Evolutionary conservation across 768 basidiomycete species (phyloP), one percentile per base, ranked within the genome.

Genomic region (Lanmaoa rubissima): DNA sequence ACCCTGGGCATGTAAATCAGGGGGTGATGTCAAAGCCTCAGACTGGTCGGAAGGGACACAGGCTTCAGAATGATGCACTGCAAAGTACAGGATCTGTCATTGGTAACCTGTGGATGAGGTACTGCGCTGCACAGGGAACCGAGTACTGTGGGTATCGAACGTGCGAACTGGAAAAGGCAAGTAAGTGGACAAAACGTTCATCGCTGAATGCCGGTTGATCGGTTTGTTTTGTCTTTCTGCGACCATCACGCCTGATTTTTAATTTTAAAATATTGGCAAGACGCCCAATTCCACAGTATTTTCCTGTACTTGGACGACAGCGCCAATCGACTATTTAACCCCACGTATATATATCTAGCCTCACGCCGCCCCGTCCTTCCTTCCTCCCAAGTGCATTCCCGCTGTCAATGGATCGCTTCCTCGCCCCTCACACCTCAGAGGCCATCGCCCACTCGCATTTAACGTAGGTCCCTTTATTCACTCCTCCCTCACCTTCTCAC

Each of bases 401-500:
- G 1, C 48, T 49, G n/a, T 4, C 24, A n/a, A 88, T 91, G 83
- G 86, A 88, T 62, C 82, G 82, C 65, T 86, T 88, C 71, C 79
- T 89, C 51, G 82, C 86, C 9, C 88, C 90, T 24, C 78, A 88
- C 55, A 83, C 87, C 21, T 85, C 84, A 55, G 90, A 92, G 73
- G 88, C 89, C 48, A 67, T 79, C 54, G 89, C 90, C 24, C 82
- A 91, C 73, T 77, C 68, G 60, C 84, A 84, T 60, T 72, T 90
- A 48, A 85, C 79, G 90, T 89, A 73, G 50, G 82, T 76, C 19
- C 44, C 24, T 36, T 32, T 19, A 5, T 32, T 45, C 11, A 5
- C 16, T 44, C 17, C 32, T 14, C 44, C 14, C 36, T 48, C 40
- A 21, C 59, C 49, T 53, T 61, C 61, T 63, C 61, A 67, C 59